A percentile compares a stretch with the other conserved stretches of the same genome.
Conservation (phyloP, 2,329 filamentous ascomycete genomes). For the Xylaria digitata region DNA sequence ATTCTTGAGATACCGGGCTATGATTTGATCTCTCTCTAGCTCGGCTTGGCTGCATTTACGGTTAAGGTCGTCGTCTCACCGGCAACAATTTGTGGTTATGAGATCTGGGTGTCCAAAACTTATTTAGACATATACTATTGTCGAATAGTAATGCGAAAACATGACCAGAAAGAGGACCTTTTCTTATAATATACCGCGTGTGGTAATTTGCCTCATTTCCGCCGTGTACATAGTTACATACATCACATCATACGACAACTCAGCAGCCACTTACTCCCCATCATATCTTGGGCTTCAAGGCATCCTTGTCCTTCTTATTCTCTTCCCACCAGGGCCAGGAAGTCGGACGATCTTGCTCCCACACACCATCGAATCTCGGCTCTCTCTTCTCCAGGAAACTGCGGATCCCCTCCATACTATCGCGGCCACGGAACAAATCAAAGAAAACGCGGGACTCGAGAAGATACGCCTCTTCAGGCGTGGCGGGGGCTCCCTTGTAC, state of each 20-base stretch:
- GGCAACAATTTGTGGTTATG: conserved; percentile 33
- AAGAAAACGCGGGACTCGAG: conserved; percentile 74
- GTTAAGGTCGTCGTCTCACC: conserved; percentile 20
- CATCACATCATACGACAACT: background rate
- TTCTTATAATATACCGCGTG: conserved; percentile 4
- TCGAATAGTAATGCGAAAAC: conserved; percentile 18
- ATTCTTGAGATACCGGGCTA: conserved; percentile 38
- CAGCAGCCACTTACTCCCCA: background rate
- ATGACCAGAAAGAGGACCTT: background rate
- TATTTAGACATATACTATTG: conserved; percentile 20
- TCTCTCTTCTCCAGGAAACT: conserved; percentile 77
- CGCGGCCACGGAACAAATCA: conserved; percentile 66
- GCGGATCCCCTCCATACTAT: conserved; percentile 73
- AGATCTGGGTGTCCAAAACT: conserved; percentile 16
- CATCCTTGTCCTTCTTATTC: conserved; percentile 51
- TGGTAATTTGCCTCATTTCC: background rate
- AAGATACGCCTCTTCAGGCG: conserved; percentile 76
- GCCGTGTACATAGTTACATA: background rate
- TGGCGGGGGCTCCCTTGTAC: conserved; percentile 58
- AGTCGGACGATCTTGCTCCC: conserved; percentile 68
- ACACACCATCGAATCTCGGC: conserved; percentile 69
- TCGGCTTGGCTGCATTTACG: conserved; percentile 19
- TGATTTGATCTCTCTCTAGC: conserved; percentile 20
- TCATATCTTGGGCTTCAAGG: conserved; percentile 32
- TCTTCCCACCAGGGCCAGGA: conserved; percentile 77